A percentile compares a stretch with the other conserved stretches of the same genome.
Evolutionary conservation across 2,329 filamentous ascomycete species (phyloP).

Genomic region (Xylariaceae sp.): DNA sequence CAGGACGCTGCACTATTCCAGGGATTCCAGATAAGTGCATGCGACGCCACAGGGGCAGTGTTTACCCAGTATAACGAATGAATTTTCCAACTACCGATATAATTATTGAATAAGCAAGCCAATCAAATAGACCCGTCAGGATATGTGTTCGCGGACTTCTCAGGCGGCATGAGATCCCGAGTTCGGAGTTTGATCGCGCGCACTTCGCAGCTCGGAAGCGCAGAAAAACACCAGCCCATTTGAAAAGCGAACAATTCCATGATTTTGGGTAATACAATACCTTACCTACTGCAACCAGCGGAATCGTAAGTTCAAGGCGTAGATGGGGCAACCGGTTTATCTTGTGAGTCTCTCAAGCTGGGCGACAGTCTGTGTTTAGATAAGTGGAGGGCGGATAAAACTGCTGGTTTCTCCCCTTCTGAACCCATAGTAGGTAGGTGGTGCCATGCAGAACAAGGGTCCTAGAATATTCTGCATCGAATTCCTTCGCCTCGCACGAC

Average conservation of each 20-base stretch:
- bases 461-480: neutral
- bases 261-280: slow-evolving; percentile 15
- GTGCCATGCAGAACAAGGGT: neutral
- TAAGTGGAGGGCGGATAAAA: neutral
- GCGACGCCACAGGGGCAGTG: too few relatives aligned
- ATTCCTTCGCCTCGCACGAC: slow-evolving; percentile 2
- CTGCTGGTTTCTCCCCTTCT: neutral
- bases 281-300: slow-evolving; percentile 1
- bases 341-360: slow-evolving; percentile 1
- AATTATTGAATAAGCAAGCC: neutral
- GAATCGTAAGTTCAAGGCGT: neutral
- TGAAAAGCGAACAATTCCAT: neutral
- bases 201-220: slow-evolving; percentile 4
- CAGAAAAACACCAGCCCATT: slow-evolving; percentile 7
- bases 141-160: neutral
- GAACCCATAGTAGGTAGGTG: neutral
- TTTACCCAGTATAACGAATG: neutral
- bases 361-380: neutral
- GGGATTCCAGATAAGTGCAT: neutral
- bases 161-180: neutral
- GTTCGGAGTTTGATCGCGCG: slow-evolving; percentile 3
- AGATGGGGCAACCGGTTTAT: neutral
- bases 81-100: neutral
- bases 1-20: neutral
- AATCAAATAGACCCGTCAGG: neutral